Base-by-base conservation (phyloP, 305 asterid species). In the Fraxinus velutina region DNA sequence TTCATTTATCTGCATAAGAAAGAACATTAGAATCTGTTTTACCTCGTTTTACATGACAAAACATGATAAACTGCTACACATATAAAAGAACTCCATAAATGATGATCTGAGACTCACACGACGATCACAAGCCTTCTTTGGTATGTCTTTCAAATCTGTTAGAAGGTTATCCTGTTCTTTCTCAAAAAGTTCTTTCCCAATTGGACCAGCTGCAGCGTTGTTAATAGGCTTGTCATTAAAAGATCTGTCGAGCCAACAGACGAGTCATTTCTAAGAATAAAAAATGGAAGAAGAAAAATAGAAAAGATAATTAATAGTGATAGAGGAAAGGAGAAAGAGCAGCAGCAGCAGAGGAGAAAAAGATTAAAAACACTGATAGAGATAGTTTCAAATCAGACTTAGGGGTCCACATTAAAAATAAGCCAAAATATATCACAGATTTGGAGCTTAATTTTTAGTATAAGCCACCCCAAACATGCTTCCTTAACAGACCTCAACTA, bases 121-220 rank as follows among this genome's bases (percentile, higher is more conserved):
- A 79, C 99, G 99, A 86, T 95, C 99, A 84, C 99, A 95, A 78
- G 98, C 97, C 90, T 93, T 93, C 90, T 93, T 93, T 6, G 98
- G 99, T 84, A 95, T 91, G 88, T 91, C 89, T 87, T 89, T 95
- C 77, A 92, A 85, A 88, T 95, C 98, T 17, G 86, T 10, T 39
- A 95, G 94, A 82, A 95, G 97, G 83, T 93, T 96, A 29, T 93
- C 97, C 78, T 95, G 99, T 82, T 95, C 99, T 89, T 89, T 95
- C 91, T 92, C 99, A 83, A 93, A 93, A 36, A 95, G 99, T 50
- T 87, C 94, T 84, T 80, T 92, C 57, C 99, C 99, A 19, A 92
- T 86, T 64, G 98, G 99, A 79, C 99, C 99, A 79, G 90, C 80
- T 73, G 89, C 87, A 81, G 85, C 90, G 78, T 81, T 92, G 72